Conservation (phyloP, 345 rosid genomes). For the Theobroma cacao region DNA sequence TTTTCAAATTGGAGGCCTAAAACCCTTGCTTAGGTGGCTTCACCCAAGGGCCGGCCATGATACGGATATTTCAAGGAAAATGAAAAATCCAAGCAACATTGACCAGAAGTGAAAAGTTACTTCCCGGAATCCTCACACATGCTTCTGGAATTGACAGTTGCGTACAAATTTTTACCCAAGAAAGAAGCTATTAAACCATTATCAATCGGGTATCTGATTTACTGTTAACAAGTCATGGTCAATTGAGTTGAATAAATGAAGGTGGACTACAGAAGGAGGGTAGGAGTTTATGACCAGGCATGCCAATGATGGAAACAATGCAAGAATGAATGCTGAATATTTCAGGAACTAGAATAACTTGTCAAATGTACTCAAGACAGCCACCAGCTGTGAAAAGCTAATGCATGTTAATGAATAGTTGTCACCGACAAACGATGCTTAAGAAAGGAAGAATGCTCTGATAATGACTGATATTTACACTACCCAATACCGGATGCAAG, state of each 20-base stretch:
- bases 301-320: background rate
- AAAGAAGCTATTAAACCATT: no score
- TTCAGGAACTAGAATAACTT: background rate
- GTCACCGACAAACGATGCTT: background rate
- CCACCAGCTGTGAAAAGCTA: background rate
- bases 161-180: background rate
- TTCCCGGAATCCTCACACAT: background rate
- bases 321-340: background rate
- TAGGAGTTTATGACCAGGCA: background rate
- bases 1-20: no score
- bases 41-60: no score
- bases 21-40: no score
- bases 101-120: no score
- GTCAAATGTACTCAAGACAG: background rate
- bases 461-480: background rate
- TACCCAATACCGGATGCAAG: background rate
- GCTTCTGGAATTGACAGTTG: background rate
- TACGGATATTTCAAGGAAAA: no score
- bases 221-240: background rate
- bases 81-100: no score
- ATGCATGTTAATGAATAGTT: background rate
- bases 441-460: background rate
- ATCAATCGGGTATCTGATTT: background rate
- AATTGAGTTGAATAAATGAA: background rate
- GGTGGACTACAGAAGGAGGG: background rate